Evolutionary conservation across 164 flowering plant genomes (phyloP), one percentile per base, ranked within the genome.

Genomic region (Kingdonia uniflora): DNA sequence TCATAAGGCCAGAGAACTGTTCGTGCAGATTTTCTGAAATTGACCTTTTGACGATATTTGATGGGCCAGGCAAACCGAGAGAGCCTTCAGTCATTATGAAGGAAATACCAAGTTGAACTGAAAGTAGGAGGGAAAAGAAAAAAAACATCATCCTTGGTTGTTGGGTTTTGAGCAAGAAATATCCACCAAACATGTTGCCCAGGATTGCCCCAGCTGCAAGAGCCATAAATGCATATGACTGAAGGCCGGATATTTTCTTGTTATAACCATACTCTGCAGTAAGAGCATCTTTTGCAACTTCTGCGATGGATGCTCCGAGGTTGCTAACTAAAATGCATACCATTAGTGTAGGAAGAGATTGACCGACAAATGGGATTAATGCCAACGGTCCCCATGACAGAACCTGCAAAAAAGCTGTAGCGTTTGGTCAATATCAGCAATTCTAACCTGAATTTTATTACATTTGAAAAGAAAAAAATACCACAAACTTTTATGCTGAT

Each of bases 261-360:
- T 60, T 71, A 46, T 80, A 71, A 35, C 92, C 87, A 53, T 77
- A 84, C 53, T 87, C 98, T 7, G 96, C 88, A 35, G 83, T 69
- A 41, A 91, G 86, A 51, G 95, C 95, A 63, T 91, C 95, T 52
- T 76, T 77, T 35, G 95, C 90, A 44, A 91, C 96, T 71, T 87
- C 98, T 23, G 92, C 64, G 29, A 85, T 65, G 42, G 96, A 82
- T 51, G 96, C 96, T 29, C 98, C 98, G 43, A 85, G 71, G 58
- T 85, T 91, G 63, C 86, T 71, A 16, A 85, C 70, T 52, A 87
- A 80, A 51, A 83, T 85, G 58, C 81, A 83, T 8, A 75, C 76
- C 83, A 85, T 71, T 11, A 84, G 68, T 41, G 67, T 49, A 13
- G 81, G 74, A 63, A 79, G 76, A 15, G 74, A 70, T 67, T 66